phyloP scores from a whole-genome alignment of 345 rosid species.

The Gossypium australe region DNA sequence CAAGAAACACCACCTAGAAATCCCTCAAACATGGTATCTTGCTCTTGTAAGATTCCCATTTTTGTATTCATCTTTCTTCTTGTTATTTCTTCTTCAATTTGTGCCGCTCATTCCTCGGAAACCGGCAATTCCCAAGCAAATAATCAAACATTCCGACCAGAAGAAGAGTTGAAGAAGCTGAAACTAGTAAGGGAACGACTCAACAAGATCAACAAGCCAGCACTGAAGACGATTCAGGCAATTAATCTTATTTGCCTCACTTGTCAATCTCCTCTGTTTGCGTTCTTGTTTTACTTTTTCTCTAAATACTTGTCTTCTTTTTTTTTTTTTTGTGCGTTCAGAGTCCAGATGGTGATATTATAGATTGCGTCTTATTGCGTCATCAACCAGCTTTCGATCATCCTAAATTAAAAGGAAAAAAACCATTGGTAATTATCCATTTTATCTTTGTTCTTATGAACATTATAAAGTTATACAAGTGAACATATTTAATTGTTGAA shows the following conservation, averaged over 20 bases:
- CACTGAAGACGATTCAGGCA: slow-evolving; percentile 81
- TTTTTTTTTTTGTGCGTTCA: slow-evolving; percentile 25
- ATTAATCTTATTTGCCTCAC: background rate
- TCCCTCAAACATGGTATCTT: slow-evolving; percentile 37
- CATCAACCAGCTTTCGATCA: slow-evolving; percentile 93
- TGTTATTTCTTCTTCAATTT: slow-evolving; percentile 40
- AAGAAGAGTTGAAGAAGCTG: slow-evolving; percentile 52
- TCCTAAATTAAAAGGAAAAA: slow-evolving; percentile 59
- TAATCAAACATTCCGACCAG: slow-evolving; percentile 60
- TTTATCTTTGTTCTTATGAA: background rate
- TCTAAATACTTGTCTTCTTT: background rate
- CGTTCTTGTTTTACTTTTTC: background rate
- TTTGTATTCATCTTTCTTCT: slow-evolving; percentile 26
- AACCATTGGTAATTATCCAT: slow-evolving; percentile 48
- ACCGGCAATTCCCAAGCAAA: slow-evolving; percentile 24
- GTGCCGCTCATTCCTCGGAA: slow-evolving; percentile 41
- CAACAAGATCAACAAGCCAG: slow-evolving; percentile 78
- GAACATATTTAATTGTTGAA: background rate
- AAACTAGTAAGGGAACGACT: slow-evolving; percentile 55
- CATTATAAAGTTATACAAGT: background rate
- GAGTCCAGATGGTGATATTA: slow-evolving; percentile 85
- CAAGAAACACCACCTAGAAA: slow-evolving; percentile 22
- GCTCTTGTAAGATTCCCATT: slow-evolving; percentile 30
- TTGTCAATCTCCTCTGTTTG: slow-evolving; percentile 4
- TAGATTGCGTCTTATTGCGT: slow-evolving; percentile 78